Evolutionary conservation across 805 yeast species (phyloP), one percentile per base, ranked within the genome.

Genomic region (Tetrapisispora pingtungensis): DNA sequence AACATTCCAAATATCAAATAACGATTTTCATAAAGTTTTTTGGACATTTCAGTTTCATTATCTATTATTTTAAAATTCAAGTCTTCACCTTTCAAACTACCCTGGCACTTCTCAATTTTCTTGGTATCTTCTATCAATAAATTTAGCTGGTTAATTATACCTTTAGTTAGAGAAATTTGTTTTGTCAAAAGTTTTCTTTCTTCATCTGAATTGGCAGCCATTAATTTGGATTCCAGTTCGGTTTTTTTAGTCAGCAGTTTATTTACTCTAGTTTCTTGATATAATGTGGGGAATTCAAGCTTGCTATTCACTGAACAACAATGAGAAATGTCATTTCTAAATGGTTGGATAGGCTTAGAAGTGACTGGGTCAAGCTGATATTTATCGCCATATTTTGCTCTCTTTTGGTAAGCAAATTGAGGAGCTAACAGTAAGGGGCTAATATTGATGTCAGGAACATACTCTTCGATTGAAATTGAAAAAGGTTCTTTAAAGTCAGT

Each of bases 1-100:
- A 80, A 76, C 60, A 86, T 71, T 45, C 81, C 77, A 52, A 87
- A 88, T 19, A 86, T 65, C 47, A 80, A 75, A 60, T 82, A 86
- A 40, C 87, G 67, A 58, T 89, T 88, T 47, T 60, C 44, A 26
- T 56, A 58, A 10, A 40, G 44, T 10, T 56, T 36, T 34, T 57
- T 52, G 22, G 49, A 43, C 18, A 48, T 60, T 36, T 52, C 24
- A 12, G 41, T 32, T 13, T 31, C 27, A 14, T 42, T 61, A 6
- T 55, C 51, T 1, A 45, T 44, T 6, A 68, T 55, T 28, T 66
- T 57, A 10, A 58, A 61, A 14, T 55, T 50, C 10, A 64, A 45
- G 15, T 55, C 57, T 2, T 45, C 43, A 3, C 57, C 44, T 32
- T 66, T 53, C 7, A 27, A 38, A 3, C 47, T 42, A 7, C 74